Evolutionary conservation across 2,329 filamentous ascomycete species (phyloP).

Genomic region (Neocucurbitaria cava): DNA sequence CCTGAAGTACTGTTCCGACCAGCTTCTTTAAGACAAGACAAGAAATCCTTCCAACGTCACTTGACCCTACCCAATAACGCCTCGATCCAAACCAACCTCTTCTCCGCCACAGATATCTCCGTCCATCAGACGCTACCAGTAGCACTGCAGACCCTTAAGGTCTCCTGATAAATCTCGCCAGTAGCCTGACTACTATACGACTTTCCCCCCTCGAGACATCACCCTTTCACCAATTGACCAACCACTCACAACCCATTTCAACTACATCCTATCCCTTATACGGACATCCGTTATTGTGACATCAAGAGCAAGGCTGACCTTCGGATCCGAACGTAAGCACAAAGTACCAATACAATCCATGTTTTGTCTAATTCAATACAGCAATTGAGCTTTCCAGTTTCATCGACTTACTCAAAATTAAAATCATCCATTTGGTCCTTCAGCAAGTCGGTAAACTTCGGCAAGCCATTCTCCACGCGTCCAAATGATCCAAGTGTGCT

Average conservation of each 20-base stretch:
- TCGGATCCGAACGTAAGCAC: slow-evolving; percentile 12
- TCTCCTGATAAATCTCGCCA: slow-evolving; percentile 13
- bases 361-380: slow-evolving; percentile 4
- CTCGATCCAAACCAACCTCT: slow-evolving; percentile 13
- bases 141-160: slow-evolving; percentile 6
- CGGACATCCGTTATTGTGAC: slow-evolving; percentile 1
- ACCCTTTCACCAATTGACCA: slow-evolving; percentile 3
- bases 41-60: slow-evolving; percentile 36
- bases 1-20: slow-evolving; percentile 28
- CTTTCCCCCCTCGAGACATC: slow-evolving; percentile 1
- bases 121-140: slow-evolving; percentile 11
- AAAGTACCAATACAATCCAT: neutral
- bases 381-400: slow-evolving; percentile 1
- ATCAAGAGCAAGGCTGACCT: slow-evolving; percentile 3
- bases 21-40: slow-evolving; percentile 27
- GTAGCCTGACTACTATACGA: slow-evolving; percentile 14
- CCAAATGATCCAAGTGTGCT: slow-evolving; percentile 46
- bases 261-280: slow-evolving; percentile 2
- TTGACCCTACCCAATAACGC: slow-evolving; percentile 33
- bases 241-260: neutral
- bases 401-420: slow-evolving; percentile 9
- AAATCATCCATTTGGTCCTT: slow-evolving; percentile 7
- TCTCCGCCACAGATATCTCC: slow-evolving; percentile 14
- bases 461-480: slow-evolving; percentile 20
- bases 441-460: slow-evolving; percentile 31